phyloP scores from a whole-genome alignment of 2,329 filamentous ascomycete genomes.

The Huntiella decipiens region DNA sequence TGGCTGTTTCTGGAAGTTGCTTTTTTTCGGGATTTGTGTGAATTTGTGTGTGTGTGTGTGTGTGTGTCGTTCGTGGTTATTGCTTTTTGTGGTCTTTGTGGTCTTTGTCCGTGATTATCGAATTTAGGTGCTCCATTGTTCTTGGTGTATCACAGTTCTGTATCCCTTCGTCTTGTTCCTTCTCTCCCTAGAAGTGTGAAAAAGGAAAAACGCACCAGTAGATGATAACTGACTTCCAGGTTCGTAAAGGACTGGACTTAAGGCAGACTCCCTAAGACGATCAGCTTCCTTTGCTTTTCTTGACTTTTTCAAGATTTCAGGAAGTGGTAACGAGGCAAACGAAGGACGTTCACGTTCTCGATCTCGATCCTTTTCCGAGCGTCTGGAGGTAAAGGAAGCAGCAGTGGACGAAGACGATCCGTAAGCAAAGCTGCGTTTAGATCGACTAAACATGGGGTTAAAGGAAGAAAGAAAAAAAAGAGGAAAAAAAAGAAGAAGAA shows the following conservation, averaged over 20 bases:
- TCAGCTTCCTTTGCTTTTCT: constrained; percentile 1
- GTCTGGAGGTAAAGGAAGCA: constrained; percentile 1
- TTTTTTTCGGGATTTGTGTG: no score
- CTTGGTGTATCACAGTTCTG: no score
- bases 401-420: constrained; percentile 6
- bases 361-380: not conserved
- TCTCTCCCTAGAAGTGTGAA: not conserved
- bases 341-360: constrained; percentile 4
- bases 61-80: no score
- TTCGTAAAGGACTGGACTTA: constrained; percentile 7
- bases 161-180: no score
- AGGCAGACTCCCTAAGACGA: not conserved
- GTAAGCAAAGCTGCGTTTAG: constrained; percentile 5
- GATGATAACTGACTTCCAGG: constrained; percentile 4
- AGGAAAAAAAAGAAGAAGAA: not conserved
- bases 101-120: no score
- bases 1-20: no score
- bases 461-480: not conserved
- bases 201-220: constrained; percentile 3
- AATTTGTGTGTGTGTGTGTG: no score
- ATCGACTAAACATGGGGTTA: constrained; percentile 5
- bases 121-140: no score
- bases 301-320: constrained; percentile 4
- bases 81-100: no score
- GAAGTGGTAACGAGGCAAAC: not conserved